Base-by-base conservation (phyloP, 192 early-diverging fungal species). In the Radiomyces spectabilis region DNA sequence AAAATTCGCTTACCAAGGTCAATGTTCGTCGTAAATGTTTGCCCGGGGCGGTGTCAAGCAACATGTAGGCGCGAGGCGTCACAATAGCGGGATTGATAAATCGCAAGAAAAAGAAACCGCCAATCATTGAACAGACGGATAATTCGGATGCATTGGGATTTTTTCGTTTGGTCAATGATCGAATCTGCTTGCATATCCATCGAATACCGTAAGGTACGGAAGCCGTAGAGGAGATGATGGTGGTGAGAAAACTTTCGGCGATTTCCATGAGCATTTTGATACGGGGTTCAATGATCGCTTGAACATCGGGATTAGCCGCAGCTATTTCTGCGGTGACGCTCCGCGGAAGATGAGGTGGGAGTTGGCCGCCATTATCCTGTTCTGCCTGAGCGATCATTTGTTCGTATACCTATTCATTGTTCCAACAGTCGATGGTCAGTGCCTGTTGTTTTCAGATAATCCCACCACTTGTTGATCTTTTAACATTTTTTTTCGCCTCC, bases 131-230 rank as follows among this genome's bases (percentile, higher is more conserved):
- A 64, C 93, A 92, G 25, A 94, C 88, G 9, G 88, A 85, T 44
- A 82, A 79, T 49, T 95, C 92, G 7, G 89, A 81, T 12, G 88
- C 87, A 43, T 96, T 83, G 0, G 94, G 93, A 74, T 87, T 96
- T 66, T 92, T 92, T 50, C 92, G 67, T 82, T 92, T 92, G 5
- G 93, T 92, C 58, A 98, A 69, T 5, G 84, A 88, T 19, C 87
- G 77, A 74, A 98, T 96, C 70, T 98, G 94, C 58, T 98, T 98
- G 68, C 95, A 98, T 43, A 98, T 93, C 94, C 94, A 98, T 10
- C 94, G 82, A 66, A 98, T 96, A 26, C 94, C 95, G 58, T 93
- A 96, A 1, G 95, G 95, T 13, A 91, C 89, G 53, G 86, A 78
- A 46, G 93, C 85, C 7, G 86, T 72, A 18, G 88, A 85, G 16